These are phyloP conservation scores for Rheum nobile DNA, from an alignment of 148 eudicot genomes.

Conservation along the genomic window DNA sequence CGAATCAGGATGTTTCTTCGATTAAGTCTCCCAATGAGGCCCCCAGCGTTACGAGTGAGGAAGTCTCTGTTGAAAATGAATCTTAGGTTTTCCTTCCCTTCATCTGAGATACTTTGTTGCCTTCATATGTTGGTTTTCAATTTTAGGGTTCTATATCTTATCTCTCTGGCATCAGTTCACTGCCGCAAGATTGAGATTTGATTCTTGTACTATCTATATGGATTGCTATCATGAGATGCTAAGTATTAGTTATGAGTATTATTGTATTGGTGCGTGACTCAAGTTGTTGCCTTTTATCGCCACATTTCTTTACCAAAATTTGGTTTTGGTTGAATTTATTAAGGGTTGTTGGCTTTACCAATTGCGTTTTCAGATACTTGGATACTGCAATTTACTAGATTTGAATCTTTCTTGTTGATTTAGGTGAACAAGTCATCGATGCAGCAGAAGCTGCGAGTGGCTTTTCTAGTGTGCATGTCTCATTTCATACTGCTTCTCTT, in stretches of 20 bases:
- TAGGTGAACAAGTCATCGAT: not conserved
- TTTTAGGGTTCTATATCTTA: not conserved
- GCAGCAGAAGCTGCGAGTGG: not conserved
- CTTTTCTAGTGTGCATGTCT: not conserved
- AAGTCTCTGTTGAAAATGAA: constrained; percentile 20
- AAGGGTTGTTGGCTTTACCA: not conserved
- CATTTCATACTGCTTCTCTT: no score
- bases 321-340: not conserved
- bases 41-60: constrained; percentile 14
- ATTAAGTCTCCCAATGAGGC: constrained; percentile 3
- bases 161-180: constrained; percentile 1
- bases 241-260: not conserved
- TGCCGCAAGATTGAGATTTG: not conserved
- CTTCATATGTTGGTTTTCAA: not conserved
- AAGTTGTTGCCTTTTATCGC: not conserved
- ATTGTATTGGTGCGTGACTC: not conserved
- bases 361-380: not conserved
- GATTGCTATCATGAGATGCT: not conserved
- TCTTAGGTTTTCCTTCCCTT: constrained; percentile 12
- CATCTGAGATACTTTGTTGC: not conserved
- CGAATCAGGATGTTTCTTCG: constrained; percentile 8
- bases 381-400: not conserved
- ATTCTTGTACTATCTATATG: not conserved
- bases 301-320: not conserved
- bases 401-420: not conserved